Percentiles rank a stretch among this genome's conserved stretches.
Conservation (phyloP, 1,284 basidiomycete species). For the Microbotryum lychnidis-dioicae region DNA sequence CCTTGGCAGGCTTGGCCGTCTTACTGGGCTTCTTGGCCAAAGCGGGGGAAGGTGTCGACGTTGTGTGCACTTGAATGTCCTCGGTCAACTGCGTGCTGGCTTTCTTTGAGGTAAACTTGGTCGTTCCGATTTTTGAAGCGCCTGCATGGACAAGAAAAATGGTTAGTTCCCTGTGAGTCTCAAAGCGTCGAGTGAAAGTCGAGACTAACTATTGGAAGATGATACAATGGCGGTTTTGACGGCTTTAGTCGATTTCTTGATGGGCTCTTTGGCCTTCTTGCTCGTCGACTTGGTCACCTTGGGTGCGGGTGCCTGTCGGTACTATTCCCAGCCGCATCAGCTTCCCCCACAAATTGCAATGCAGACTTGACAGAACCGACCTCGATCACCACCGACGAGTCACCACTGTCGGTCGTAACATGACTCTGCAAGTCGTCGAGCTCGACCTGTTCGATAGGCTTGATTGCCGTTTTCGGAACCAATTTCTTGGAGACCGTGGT, state of each 20-base stretch:
- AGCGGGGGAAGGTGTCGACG: no score
- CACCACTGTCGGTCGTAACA: background rate
- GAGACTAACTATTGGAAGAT: background rate
- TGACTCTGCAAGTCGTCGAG: slow-evolving; percentile 1
- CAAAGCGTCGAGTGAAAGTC: background rate
- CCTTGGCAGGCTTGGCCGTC: no score
- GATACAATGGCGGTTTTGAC: background rate
- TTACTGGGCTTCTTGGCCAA: no score
- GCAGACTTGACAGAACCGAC: background rate
- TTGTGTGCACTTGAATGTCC: no score
- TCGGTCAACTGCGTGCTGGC: no score
- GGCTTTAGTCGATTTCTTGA: background rate
- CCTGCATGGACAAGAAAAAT: slow-evolving; percentile 1
- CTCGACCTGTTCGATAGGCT: slow-evolving; percentile 2
- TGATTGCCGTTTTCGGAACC: background rate
- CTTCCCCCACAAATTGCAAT: background rate
- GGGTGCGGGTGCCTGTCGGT: background rate
- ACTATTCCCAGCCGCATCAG: background rate
- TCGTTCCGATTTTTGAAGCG: background rate
- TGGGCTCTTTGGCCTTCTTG: no score
- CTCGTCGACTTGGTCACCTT: background rate
- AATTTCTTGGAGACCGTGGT: background rate
- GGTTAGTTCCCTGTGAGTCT: background rate
- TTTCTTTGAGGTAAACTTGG: background rate
- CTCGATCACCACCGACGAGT: background rate